Base-by-base conservation (phyloP, 805 yeast species). In the Wickerhamiella spandovensis region DNA sequence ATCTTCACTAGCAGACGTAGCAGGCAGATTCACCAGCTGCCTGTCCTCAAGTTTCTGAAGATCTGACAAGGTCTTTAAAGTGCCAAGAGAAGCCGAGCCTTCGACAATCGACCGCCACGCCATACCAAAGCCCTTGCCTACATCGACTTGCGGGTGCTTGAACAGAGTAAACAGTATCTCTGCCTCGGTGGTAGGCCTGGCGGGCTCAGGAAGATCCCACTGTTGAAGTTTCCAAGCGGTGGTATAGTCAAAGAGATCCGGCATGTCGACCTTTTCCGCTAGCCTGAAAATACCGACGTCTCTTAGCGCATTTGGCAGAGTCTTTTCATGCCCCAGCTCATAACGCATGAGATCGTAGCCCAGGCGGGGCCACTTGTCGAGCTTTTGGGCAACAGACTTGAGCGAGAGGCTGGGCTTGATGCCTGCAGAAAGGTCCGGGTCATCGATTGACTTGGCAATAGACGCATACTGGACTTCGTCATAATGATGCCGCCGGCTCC, bases 191-290 rank as follows among this genome's bases (percentile, higher is more conserved):
- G 49, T 47, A 0, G 73, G 61, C 0, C 52, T 55, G 2, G 59
- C 61, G 1, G 80, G 71, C 0, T 61, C 53, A 0, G 94, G 85
- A 1, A 84, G 53, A 49, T 82, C 82, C 97, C 97, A 89, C 47
- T 77, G 75, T 43, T 74, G 76, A 41, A 89, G 64, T 59, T 83
- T 83, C 87, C 95, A 82, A 0, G 80, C 76, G 77, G 44, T 13
- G 5, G 51, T 46, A 10, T 52, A 52, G 32, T 56, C 56, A 43
- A 51, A 51, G 17, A 46, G 43, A 22, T 48, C 28, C 4, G 30
- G 15, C 28, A 25, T 48, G 15, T 39, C 12, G 5, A 48, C 9
- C 10, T 28, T 28, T 12, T 45, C 41, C 1, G 59, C 58, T 17
- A 54, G 21, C 5, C 41, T 23, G 52, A 52, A 58, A 15, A 57